These are phyloP conservation scores for Candida arabinofermentans DNA, from an alignment of 805 yeast species.

Conservation along the genomic window DNA sequence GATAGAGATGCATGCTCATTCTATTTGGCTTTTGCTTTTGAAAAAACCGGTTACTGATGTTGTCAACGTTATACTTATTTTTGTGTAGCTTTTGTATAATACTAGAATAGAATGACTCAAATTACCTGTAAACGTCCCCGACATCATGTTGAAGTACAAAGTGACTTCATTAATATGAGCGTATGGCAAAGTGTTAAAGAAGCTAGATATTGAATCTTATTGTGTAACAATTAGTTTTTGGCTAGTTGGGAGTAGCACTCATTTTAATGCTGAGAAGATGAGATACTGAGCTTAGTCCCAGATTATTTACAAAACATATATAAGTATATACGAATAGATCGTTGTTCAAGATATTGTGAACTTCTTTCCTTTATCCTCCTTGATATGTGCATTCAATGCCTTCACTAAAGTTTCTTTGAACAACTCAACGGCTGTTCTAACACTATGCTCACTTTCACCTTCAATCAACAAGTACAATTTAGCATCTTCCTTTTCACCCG, in stretches of 20 bases:
- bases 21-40: conserved; percentile 80
- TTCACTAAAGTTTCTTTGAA: conserved; percentile 52
- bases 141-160: no score
- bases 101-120: no score
- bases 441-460: conserved; percentile 57
- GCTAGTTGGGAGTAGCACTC: no score
- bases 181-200: no score
- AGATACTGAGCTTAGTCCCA: no score
- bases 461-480: conserved; percentile 78
- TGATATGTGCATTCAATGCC: conserved; percentile 33
- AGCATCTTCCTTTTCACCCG: conserved; percentile 57
- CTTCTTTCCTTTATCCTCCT: conserved; percentile 15
- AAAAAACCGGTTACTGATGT: conserved; percentile 33
- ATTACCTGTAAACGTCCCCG: no score
- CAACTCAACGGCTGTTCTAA: conserved; percentile 54
- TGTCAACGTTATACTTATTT: background rate
- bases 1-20: conserved; percentile 87
- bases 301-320: background rate
- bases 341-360: conserved; percentile 12
- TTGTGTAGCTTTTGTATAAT: no score
- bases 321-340: background rate
- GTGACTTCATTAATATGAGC: no score
- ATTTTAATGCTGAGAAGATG: no score
- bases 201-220: no score
- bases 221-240: no score